Evolutionary conservation across 73 alveolate species (phyloP), one percentile per base, ranked within the genome.

Genomic region (Paramecium primaurelia): DNA sequence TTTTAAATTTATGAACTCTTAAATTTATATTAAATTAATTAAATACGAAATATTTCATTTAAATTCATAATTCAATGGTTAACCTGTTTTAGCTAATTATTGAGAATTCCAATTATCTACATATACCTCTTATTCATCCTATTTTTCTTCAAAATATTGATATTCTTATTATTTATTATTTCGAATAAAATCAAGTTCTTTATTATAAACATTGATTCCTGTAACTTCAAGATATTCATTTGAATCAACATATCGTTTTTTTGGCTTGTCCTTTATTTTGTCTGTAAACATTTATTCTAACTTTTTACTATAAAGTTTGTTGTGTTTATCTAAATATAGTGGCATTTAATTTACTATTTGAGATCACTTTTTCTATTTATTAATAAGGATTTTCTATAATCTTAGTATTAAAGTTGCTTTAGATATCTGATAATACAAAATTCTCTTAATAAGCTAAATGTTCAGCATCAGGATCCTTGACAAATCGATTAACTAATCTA

Each of bases 321-420:
- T 54, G 25, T 54, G 32, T 18, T 54, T 54, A 54, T 1, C 69
- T 54, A 54, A 18, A 54, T 16, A 54, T 54, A 54, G 32, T 18
- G 11, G 69, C 32, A 54, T 54, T 54, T 18, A 54, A 54, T 18
- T 18, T 54, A 54, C 69, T 18, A 54, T 54, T 54, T 54, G 91
- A 20, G 28, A 80, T 40, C 18, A 80, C 58, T 80, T 59, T 80
- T 49, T 80, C 91, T 5, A 80, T 73, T 36, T 80, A 3, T 16
- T 80, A 44, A 80, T 20, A 80, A 2, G 91, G 91, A 9, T 80
- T 80, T 38, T 80, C 91, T 4, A 80, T 80, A 20, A 80, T 45
- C 49, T 80, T 80, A 10, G 91, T 47, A 80, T 47, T 47, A 47
- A 80, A 80, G 45, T 80, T 80, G 30, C 47, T 47, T 36, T 80